Conservation (phyloP, 106 monocot genomes). For the Narthecium ossifragum region DNA sequence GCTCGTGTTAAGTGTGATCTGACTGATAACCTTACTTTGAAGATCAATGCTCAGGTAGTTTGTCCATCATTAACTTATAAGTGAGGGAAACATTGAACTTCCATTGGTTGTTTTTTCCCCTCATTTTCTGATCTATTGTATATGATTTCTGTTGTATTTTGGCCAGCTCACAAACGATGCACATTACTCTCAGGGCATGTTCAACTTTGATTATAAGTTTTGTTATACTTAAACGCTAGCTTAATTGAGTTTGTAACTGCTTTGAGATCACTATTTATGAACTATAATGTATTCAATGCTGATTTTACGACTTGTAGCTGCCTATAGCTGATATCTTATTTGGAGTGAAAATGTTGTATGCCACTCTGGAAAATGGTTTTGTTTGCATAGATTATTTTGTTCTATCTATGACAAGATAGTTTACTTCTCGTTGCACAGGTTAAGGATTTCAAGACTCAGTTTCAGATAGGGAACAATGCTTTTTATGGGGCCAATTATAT, state of each 20-base stretch:
- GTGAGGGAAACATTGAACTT: neutral
- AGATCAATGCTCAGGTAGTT: constrained; percentile 88
- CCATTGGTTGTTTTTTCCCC: neutral
- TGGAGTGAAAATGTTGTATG: no score
- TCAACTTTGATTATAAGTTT: constrained; percentile 99
- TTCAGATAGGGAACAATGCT: constrained; percentile 97
- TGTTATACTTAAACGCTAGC: no score
- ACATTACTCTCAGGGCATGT: constrained; percentile 99
- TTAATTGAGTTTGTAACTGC: no score
- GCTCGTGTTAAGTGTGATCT: constrained; percentile 95
- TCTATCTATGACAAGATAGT: no score
- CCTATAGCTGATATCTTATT: no score
- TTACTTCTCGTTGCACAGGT: constrained; percentile 38
- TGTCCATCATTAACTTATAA: neutral
- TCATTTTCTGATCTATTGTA: neutral
- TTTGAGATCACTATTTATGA: no score
- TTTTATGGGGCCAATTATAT: constrained; percentile 99
- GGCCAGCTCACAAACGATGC: constrained; percentile 93
- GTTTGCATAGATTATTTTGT: no score
- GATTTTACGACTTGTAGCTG: no score
- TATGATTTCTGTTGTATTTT: no score
- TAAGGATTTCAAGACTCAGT: constrained; percentile 68
- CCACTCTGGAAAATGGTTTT: no score
- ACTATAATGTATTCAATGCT: no score
- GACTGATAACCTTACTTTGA: constrained; percentile 79